phyloP scores from a whole-genome alignment of 495 filamentous ascomycete species.

The Cudoniella acicularis region DNA sequence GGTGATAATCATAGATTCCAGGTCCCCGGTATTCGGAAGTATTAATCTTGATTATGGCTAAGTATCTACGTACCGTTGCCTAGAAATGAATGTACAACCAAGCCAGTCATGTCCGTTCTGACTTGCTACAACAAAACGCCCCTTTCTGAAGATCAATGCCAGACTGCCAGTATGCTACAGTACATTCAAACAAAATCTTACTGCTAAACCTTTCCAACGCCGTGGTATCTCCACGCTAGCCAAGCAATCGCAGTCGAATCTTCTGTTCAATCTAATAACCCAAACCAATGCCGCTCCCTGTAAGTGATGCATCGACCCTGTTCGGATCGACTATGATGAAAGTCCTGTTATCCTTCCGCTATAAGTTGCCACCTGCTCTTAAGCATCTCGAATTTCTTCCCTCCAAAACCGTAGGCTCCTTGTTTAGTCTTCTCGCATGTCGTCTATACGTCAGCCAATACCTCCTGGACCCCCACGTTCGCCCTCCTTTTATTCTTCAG shows the following conservation, averaged over 20 bases:
- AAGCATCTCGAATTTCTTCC: no score
- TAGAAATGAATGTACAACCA: background rate
- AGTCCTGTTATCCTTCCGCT: no score
- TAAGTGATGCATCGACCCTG: background rate
- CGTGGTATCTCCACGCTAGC: background rate
- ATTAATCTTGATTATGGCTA: background rate
- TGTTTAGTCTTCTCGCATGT: background rate
- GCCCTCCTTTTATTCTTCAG: slow-evolving; percentile 18
- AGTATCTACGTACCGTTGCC: background rate
- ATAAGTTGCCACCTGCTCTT: no score
- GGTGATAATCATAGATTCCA: background rate
- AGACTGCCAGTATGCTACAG: background rate
- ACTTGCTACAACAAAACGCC: slow-evolving; percentile 6
- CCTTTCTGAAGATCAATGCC: background rate
- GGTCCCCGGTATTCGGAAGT: background rate
- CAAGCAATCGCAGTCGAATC: background rate
- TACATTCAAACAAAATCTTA: background rate
- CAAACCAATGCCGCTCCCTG: background rate
- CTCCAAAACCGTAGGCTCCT: background rate
- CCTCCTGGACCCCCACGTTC: slow-evolving; percentile 18
- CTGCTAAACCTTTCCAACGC: slow-evolving; percentile 1
- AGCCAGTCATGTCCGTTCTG: slow-evolving; percentile 13
- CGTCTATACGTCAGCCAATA: slow-evolving; percentile 22
- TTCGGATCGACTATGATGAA: background rate
- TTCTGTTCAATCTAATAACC: background rate